Conservation (phyloP, 1,139 yeast species). For the Taphrina populina region DNA sequence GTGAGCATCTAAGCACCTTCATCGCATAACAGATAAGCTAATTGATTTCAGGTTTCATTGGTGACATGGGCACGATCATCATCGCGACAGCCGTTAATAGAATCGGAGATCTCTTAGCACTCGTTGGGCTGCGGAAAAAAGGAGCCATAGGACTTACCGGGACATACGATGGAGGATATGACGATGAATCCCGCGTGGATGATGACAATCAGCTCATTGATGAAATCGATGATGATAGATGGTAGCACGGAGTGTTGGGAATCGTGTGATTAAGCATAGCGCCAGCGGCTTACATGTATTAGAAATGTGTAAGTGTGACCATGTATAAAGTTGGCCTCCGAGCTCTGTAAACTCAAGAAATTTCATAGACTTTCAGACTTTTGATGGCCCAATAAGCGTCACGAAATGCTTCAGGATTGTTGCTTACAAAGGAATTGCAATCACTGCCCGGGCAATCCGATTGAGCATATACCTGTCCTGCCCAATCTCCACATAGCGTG, state of each 20-base stretch:
- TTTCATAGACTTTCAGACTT: constrained; percentile 24
- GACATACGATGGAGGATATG: constrained; percentile 5
- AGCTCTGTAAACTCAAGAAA: constrained; percentile 1
- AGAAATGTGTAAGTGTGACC: too few species aligned
- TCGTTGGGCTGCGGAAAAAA: constrained; percentile 4
- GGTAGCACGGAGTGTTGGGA: constrained; percentile 2
- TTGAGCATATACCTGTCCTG: constrained; percentile 18
- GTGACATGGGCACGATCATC: constrained; percentile 10
- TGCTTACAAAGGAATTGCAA: constrained; percentile 29
- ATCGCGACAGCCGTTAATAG: background rate
- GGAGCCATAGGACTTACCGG: background rate
- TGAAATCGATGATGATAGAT: constrained; percentile 31
- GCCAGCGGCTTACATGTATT: too few species aligned
- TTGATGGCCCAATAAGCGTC: constrained; percentile 36
- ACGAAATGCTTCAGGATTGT: constrained; percentile 29
- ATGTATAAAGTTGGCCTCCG: too few species aligned
- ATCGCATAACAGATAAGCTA: background rate
- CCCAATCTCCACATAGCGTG: constrained; percentile 36
- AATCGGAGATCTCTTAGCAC: background rate
- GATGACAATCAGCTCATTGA: constrained; percentile 31
- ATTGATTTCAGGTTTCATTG: background rate
- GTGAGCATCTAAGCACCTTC: background rate
- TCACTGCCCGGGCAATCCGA: constrained; percentile 25
- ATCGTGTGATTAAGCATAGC: background rate
- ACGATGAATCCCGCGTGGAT: constrained; percentile 21